These are phyloP conservation scores for Striga asiatica DNA, from an alignment of 257 asterid species.

Conservation along the genomic window DNA sequence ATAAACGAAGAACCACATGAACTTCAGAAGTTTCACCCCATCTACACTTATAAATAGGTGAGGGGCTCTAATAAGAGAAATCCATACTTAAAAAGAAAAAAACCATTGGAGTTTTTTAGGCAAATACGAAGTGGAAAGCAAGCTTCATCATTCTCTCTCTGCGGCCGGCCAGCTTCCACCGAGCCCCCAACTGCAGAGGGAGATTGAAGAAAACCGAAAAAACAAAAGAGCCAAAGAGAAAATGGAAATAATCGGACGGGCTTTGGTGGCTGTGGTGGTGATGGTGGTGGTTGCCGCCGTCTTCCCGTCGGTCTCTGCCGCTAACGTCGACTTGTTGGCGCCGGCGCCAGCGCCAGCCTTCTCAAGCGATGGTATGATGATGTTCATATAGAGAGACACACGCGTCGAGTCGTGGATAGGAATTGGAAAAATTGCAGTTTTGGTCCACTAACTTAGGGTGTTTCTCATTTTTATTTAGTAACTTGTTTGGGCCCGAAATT, in stretches of 20 bases:
- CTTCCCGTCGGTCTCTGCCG: slow-evolving; percentile 16
- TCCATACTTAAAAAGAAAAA: background rate
- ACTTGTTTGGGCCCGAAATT: no score
- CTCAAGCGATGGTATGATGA: slow-evolving; percentile 25
- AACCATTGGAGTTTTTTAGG: background rate
- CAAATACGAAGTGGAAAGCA: background rate
- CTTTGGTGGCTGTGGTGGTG: slow-evolving; percentile 19
- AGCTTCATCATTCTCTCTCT: slow-evolving; percentile 17
- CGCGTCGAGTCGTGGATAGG: background rate
- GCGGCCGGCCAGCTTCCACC: slow-evolving; percentile 19
- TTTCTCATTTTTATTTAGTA: no score
- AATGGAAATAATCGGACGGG: slow-evolving; percentile 26
- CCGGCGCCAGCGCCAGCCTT: slow-evolving; percentile 29
- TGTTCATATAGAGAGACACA: no score
- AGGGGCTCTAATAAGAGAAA: background rate
- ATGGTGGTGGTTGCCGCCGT: slow-evolving; percentile 17
- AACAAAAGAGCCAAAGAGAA: background rate
- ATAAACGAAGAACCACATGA: background rate
- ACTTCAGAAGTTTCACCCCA: background rate
- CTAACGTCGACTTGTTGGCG: slow-evolving; percentile 11
- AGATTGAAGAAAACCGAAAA: background rate
- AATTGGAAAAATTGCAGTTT: no score
- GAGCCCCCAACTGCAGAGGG: no score
- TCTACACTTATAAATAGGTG: background rate
- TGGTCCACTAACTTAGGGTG: no score